A percentile compares a stretch with the other conserved stretches of the same genome.
These are phyloP conservation scores for Hirsutella rhossiliensis DNA, from an alignment of 2,329 filamentous ascomycete genomes.

Conservation along the genomic window DNA sequence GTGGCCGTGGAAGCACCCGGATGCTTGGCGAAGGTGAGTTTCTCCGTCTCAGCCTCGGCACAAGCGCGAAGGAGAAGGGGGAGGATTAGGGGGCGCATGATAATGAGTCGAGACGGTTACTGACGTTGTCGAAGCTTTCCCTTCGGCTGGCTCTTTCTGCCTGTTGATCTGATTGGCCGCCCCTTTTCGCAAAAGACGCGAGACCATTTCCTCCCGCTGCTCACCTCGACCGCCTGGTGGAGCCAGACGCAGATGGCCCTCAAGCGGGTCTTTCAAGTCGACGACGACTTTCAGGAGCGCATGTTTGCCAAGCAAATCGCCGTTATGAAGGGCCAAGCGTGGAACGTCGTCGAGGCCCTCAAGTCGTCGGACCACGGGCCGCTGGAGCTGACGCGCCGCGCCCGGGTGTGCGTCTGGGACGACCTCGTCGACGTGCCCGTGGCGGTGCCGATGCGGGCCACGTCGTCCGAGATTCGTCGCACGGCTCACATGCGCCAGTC, in stretches of 20 bases:
- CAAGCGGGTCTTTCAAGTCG: conserved; percentile 77
- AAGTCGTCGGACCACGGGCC: conserved; percentile 89
- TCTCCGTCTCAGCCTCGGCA: background rate
- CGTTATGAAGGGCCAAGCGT: conserved; percentile 98
- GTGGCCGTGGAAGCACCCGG: conserved; percentile 98
- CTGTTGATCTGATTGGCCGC: conserved; percentile 88
- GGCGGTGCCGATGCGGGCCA: conserved; percentile 76
- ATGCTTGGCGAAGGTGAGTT: conserved; percentile 58
- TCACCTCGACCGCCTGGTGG: conserved; percentile 97
- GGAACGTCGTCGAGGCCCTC: conserved; percentile 97
- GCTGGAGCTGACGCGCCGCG: conserved; percentile 78
- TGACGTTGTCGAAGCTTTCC: conserved; percentile 50
- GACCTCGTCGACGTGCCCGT: conserved; percentile 93
- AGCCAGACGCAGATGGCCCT: conserved; percentile 81
- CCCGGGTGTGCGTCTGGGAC: conserved; percentile 94
- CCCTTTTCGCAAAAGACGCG: conserved; percentile 91
- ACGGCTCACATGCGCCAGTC: conserved; percentile 36
- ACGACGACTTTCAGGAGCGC: conserved; percentile 92
- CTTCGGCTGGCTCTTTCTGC: conserved; percentile 96
- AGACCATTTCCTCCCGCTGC: conserved; percentile 87
- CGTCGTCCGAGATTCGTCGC: conserved; percentile 73
- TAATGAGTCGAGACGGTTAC: background rate
- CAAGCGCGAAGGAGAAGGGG: too few species aligned
- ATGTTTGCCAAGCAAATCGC: conserved; percentile 99
- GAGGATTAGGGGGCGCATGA: background rate